Percentiles rank a stretch among this genome's conserved stretches.
phyloP scores from a whole-genome alignment of 2,329 filamentous ascomycete genomes.

The Phyllosticta capitalensis region DNA sequence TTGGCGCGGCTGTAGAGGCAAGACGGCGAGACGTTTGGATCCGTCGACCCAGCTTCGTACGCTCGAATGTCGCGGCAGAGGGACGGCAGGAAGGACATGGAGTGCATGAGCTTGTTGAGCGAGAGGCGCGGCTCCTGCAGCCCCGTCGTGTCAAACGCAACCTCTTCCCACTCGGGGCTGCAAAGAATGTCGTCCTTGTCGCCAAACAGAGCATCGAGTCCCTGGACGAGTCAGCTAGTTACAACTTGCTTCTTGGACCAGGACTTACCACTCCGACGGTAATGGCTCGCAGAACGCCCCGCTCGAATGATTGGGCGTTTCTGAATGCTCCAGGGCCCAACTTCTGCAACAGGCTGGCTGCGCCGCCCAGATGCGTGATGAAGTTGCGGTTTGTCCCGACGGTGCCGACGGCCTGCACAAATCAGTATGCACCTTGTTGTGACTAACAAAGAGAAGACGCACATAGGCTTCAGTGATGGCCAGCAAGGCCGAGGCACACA shows the following conservation, averaged over 20 bases:
- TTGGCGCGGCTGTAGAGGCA: neutral
- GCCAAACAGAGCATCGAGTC: slow-evolving; percentile 3
- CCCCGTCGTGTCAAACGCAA: slow-evolving; percentile 24
- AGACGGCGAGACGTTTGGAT: neutral
- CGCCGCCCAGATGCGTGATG: slow-evolving; percentile 9
- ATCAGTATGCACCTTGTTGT: neutral
- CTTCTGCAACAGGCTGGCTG: slow-evolving; percentile 4
- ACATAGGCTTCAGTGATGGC: slow-evolving; percentile 10
- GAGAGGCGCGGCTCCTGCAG: slow-evolving; percentile 11
- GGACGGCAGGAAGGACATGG: neutral
- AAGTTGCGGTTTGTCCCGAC: slow-evolving; percentile 8
- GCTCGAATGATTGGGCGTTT: slow-evolving; percentile 6
- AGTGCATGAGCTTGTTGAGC: slow-evolving; percentile 1
- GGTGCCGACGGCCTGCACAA: neutral
- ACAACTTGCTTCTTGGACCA: neutral
- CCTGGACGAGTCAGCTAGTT: neutral
- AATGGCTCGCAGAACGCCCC: slow-evolving; percentile 4
- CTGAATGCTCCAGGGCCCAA: neutral
- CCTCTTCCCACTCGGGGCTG: slow-evolving; percentile 21
- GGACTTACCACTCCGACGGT: slow-evolving; percentile 8
- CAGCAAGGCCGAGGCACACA: slow-evolving; percentile 5
- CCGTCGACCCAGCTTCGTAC: neutral
- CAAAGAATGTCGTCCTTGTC: slow-evolving; percentile 16
- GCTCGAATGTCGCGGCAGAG: slow-evolving; percentile 3
- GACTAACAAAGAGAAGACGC: neutral